These are phyloP conservation scores for Vitis amurensis DNA, from an alignment of 164 flowering plant species.

Conservation along the genomic window DNA sequence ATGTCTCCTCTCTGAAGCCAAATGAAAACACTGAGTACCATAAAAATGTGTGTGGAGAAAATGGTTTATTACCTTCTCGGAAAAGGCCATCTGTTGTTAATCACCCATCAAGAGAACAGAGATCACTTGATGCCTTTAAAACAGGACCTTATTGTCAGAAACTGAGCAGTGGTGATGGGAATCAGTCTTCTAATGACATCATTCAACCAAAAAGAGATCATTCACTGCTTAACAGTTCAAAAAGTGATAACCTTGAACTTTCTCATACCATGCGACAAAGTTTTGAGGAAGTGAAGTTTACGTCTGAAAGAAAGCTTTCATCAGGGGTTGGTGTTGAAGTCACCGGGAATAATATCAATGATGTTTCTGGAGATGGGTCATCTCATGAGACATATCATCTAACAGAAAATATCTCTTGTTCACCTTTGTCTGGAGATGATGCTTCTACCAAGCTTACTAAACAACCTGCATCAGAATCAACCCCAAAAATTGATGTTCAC, in stretches of 20 bases:
- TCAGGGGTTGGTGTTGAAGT: constrained; percentile 9
- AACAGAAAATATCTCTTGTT: constrained; percentile 7
- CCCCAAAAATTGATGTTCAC: constrained; percentile 30
- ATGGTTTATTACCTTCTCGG: constrained; percentile 12
- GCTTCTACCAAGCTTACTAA: constrained; percentile 15
- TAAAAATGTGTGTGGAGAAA: constrained; percentile 12
- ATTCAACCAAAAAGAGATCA: constrained; percentile 11
- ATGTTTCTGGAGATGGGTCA: constrained; percentile 14
- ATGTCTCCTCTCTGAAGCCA: constrained; percentile 16
- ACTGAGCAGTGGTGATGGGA: constrained; percentile 5
- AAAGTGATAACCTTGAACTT: constrained; percentile 11
- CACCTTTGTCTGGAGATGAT: constrained; percentile 19
- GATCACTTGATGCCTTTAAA: constrained; percentile 16
- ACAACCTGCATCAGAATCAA: constrained; percentile 10
- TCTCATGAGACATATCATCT: constrained; percentile 18
- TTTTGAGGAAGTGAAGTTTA: constrained; percentile 11
- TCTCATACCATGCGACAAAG: constrained; percentile 6
- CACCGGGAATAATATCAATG: constrained; percentile 7
- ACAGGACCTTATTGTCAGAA: constrained; percentile 11
- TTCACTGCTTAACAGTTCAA: not conserved
- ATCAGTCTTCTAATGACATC: constrained; percentile 19
- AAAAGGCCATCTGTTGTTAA: constrained; percentile 15
- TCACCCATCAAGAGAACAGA: constrained; percentile 3
- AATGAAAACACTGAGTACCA: constrained; percentile 7
- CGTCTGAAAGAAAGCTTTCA: constrained; percentile 9